phyloP scores from a whole-genome alignment of 2,329 filamentous ascomycete species.

The Trichoderma koningii region DNA sequence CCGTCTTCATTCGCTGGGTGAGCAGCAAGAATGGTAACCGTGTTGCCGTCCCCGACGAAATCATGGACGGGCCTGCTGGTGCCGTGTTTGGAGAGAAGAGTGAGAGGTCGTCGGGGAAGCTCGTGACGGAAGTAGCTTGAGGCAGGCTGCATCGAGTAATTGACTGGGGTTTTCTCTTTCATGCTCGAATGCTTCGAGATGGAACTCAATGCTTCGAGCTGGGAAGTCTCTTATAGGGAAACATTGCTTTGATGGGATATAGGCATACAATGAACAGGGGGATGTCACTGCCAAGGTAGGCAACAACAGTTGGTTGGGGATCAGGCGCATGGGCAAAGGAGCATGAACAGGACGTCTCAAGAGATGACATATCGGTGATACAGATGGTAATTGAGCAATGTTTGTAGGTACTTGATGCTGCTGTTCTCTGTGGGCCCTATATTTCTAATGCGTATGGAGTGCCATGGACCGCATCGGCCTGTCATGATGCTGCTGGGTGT shows the following conservation, averaged over 20 bases:
- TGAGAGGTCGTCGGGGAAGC: constrained; percentile 44
- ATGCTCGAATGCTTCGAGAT: too few species aligned
- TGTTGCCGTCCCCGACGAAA: constrained; percentile 67
- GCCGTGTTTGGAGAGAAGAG: constrained; percentile 51
- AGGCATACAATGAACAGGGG: not conserved
- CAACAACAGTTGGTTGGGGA: not conserved
- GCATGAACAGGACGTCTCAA: not conserved
- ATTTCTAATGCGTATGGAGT: too few species aligned
- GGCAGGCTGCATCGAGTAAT: not conserved
- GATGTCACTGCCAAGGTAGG: not conserved
- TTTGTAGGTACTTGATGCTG: too few species aligned
- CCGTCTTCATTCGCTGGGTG: constrained; percentile 70
- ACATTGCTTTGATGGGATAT: not conserved
- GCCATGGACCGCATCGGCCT: too few species aligned
- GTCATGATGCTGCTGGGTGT: too few species aligned
- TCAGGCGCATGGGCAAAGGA: not conserved
- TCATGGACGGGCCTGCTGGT: constrained; percentile 65
- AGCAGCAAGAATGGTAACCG: constrained; percentile 65
- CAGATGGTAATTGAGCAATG: not conserved
- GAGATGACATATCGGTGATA: not conserved
- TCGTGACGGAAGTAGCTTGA: constrained; percentile 58
- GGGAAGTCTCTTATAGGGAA: not conserved
- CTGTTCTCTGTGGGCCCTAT: too few species aligned
- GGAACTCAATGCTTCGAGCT: too few species aligned
- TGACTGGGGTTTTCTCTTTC: too few species aligned